Evolutionary conservation across 78 protist species (phyloP).

Genomic region (Creolimax fragrantissima): DNA sequence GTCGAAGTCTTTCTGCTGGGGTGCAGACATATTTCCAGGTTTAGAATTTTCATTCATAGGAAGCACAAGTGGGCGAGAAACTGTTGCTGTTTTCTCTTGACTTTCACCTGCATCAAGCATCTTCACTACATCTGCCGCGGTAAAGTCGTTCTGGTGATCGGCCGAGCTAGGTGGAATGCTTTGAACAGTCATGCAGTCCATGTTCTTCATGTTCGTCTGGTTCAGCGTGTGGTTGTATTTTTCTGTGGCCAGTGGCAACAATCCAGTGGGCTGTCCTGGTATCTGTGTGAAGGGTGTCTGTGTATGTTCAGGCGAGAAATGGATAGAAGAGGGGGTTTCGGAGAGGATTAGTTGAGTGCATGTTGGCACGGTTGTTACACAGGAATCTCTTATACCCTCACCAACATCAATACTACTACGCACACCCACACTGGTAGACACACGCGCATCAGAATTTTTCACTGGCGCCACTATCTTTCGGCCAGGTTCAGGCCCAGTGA

Average conservation of each 20-base stretch:
- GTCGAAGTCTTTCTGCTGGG: too few relatives aligned
- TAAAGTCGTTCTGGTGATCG: background rate
- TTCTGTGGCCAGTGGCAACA: too few relatives aligned
- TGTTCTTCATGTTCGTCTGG: background rate
- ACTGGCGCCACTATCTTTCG: too few relatives aligned
- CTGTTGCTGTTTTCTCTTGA: too few relatives aligned
- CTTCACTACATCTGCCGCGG: background rate
- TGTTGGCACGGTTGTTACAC: background rate
- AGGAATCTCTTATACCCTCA: background rate
- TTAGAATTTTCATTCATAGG: too few relatives aligned
- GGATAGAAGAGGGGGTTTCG: background rate
- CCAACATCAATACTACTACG: background rate
- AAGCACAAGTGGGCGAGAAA: too few relatives aligned
- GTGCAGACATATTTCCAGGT: too few relatives aligned
- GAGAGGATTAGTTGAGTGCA: background rate
- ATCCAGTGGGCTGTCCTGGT: background rate
- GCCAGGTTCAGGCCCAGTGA: too few relatives aligned
- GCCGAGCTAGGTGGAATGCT: too few relatives aligned
- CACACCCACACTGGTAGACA: background rate
- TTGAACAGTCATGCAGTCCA: too few relatives aligned
- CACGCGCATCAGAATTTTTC: background rate
- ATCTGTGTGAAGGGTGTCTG: background rate
- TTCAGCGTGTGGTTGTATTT: background rate
- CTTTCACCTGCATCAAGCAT: background rate
- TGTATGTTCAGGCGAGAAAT: background rate